Conservation (phyloP, 495 filamentous ascomycete species). For the Neurospora hispaniola region DNA sequence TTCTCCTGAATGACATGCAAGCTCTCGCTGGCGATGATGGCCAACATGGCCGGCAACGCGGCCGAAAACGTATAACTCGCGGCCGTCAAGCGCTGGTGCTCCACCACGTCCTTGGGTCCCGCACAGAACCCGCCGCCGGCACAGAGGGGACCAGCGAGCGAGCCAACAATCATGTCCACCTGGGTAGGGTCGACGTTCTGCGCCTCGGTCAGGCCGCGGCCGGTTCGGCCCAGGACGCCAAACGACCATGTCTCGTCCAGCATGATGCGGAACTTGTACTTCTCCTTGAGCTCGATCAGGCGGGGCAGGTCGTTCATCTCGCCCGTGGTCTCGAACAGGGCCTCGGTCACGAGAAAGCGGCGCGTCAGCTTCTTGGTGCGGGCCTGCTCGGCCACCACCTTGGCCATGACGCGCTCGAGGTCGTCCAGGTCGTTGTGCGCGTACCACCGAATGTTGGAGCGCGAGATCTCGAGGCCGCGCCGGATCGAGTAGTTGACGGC, state of each 20-base stretch:
- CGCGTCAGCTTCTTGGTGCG: constrained; percentile 76
- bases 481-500: constrained; percentile 90
- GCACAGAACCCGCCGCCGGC: constrained; percentile 95
- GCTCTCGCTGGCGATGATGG: constrained; percentile 87
- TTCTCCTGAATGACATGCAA: constrained; percentile 73
- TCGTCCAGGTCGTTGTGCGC: constrained; percentile 96
- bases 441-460: constrained; percentile 86
- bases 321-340: constrained; percentile 82
- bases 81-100: constrained; percentile 87
- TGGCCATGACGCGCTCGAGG: constrained; percentile 73
- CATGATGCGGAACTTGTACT: constrained; percentile 95
- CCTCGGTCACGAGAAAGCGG: constrained; percentile 94
- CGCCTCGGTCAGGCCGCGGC: constrained; percentile 84
- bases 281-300: constrained; percentile 79
- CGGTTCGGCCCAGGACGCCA: constrained; percentile 82
- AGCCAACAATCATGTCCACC: constrained; percentile 94
- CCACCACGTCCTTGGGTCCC: constrained; percentile 76
- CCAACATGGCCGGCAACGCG: constrained; percentile 83
- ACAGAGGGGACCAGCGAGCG: constrained; percentile 78
- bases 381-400: constrained; percentile 76
- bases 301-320: constrained; percentile 77
- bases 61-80: constrained; percentile 91
- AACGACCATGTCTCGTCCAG: constrained; percentile 97
- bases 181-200: constrained; percentile 87
- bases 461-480: constrained; percentile 85